Evolutionary conservation across 2,329 filamentous ascomycete genomes (phyloP).

Genomic region (Teratosphaeria gauchensis): DNA sequence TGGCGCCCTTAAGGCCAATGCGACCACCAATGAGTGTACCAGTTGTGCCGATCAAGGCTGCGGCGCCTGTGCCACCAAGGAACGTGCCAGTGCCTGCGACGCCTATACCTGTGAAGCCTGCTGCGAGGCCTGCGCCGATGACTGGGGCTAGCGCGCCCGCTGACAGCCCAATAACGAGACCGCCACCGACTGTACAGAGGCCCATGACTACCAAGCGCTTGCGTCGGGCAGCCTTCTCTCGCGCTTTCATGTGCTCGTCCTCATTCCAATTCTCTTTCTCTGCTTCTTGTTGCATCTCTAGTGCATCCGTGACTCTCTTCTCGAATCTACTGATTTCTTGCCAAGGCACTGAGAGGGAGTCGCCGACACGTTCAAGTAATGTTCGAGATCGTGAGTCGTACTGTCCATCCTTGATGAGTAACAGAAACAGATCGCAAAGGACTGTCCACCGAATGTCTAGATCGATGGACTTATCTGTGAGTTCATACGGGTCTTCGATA

Average conservation of each 20-base stretch:
- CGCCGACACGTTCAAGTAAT: constrained; percentile 73
- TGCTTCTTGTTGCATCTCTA: constrained; percentile 94
- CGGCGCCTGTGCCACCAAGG: constrained; percentile 81
- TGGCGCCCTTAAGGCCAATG: constrained; percentile 77
- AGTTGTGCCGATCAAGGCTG: constrained; percentile 84
- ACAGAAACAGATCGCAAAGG: constrained; percentile 86
- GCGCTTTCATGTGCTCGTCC: constrained; percentile 79
- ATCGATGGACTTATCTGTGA: constrained; percentile 75
- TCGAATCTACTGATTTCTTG: constrained; percentile 94
- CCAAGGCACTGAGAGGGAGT: constrained; percentile 73
- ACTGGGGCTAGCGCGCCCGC: constrained; percentile 85
- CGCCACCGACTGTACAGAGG: constrained; percentile 87
- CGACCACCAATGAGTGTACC: constrained; percentile 78
- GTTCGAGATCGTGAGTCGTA: constrained; percentile 85
- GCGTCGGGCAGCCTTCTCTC: constrained; percentile 72
- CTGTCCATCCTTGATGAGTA: constrained; percentile 89
- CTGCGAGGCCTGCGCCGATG: constrained; percentile 86
- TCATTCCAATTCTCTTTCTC: constrained; percentile 98
- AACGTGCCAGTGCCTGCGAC: constrained; percentile 83
- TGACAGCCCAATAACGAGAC: constrained; percentile 88
- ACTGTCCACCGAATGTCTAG: constrained; percentile 97
- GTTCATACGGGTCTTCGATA: constrained; percentile 71
- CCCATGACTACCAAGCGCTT: constrained; percentile 91
- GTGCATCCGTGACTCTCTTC: constrained; percentile 88
- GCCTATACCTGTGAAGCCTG: constrained; percentile 90